These are phyloP conservation scores for Thermochaetoides thermophila DNA, from an alignment of 495 filamentous ascomycete genomes.

Conservation along the genomic window DNA sequence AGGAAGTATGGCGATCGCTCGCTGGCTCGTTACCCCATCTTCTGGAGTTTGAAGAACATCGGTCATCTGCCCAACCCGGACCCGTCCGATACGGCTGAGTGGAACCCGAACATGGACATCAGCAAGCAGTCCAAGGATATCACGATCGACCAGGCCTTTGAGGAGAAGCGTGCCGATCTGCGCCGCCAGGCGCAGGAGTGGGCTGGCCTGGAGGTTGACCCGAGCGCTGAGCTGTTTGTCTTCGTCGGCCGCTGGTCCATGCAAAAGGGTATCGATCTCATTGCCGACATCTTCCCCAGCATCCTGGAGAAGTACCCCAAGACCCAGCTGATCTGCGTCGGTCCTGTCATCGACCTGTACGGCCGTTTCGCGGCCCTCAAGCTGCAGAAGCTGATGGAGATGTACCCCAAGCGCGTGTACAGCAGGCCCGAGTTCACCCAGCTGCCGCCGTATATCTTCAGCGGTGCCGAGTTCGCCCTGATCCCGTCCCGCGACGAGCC, in stretches of 20 bases:
- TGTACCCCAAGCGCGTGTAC: constrained; percentile 63
- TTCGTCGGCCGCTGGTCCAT: constrained; percentile 70
- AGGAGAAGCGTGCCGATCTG: constrained; percentile 40
- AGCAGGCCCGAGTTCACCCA: constrained; percentile 66
- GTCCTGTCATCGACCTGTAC: constrained; percentile 65
- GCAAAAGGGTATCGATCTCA: constrained; percentile 67
- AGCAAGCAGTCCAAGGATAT: constrained; percentile 35
- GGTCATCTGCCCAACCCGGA: constrained; percentile 63
- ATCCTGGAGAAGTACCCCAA: constrained; percentile 53
- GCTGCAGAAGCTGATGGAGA: constrained; percentile 53
- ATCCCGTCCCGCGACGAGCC: constrained; percentile 71
- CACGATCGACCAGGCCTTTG: constrained; percentile 41
- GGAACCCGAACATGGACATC: constrained; percentile 35
- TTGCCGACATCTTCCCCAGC: constrained; percentile 60
- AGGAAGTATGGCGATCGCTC: constrained; percentile 64
- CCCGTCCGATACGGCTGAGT: constrained; percentile 57
- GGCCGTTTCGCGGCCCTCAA: constrained; percentile 66
- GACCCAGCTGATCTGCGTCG: constrained; percentile 56
- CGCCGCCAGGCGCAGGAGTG: constrained; percentile 62
- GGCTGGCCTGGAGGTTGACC: constrained; percentile 51
- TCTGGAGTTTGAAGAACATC: constrained; percentile 60
- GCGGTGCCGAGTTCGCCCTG: constrained; percentile 63
- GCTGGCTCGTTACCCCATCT: constrained; percentile 61
- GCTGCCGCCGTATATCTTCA: constrained; percentile 61
- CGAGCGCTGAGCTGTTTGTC: constrained; percentile 57